Conservation (phyloP, 306 rosid species). For the Cyamopsis tetragonoloba region DNA sequence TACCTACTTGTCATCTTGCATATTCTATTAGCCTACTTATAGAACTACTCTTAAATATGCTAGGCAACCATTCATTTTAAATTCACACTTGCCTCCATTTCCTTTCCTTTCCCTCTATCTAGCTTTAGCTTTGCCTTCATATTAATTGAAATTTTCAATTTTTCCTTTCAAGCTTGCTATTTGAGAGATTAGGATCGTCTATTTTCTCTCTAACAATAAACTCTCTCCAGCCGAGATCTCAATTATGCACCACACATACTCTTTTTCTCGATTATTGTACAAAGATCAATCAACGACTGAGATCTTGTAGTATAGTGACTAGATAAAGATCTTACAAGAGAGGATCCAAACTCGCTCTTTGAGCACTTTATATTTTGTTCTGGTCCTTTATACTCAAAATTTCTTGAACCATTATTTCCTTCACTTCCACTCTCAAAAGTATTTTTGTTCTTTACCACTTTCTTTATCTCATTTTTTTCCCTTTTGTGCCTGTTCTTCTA, state of each 20-base stretch:
- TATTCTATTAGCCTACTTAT: conserved; percentile 48
- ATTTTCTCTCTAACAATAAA: no score
- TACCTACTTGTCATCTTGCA: conserved; percentile 43
- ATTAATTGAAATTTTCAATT: no score
- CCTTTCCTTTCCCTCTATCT: conserved; percentile 5
- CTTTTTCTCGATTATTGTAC: no score
- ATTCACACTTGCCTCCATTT: conserved; percentile 22
- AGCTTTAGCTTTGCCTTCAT: conserved; percentile 19
- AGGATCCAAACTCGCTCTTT: no score
- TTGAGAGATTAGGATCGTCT: no score
- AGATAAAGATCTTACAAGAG: no score
- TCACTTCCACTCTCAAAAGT: neutral
- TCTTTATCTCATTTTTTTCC: conserved; percentile 35
- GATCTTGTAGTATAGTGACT: no score
- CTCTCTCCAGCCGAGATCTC: no score
- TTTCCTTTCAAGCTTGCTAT: conserved; percentile 28
- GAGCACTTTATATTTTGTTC: conserved; percentile 17
- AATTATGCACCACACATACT: no score
- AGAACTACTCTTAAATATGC: conserved; percentile 30
- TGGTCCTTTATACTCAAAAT: conserved; percentile 8
- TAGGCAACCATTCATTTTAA: conserved; percentile 28
- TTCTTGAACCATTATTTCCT: neutral
- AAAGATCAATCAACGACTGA: no score
- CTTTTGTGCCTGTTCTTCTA: conserved; percentile 22
- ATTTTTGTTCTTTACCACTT: conserved; percentile 24